These are phyloP conservation scores for Chaetomium strumarium DNA, from an alignment of 2,329 filamentous ascomycete species.

Conservation along the genomic window DNA sequence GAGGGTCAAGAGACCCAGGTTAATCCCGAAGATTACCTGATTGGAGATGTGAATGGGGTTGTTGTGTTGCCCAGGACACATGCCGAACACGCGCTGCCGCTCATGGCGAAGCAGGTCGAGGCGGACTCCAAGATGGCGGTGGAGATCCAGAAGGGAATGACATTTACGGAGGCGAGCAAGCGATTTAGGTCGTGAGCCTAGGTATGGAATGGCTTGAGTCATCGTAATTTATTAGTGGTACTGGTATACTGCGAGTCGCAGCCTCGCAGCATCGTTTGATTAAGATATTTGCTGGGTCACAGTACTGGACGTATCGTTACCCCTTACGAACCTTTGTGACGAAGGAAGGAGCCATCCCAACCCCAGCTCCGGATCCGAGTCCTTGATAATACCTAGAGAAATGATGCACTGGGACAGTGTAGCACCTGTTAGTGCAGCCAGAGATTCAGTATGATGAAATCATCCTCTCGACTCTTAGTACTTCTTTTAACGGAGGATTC, in stretches of 20 bases:
- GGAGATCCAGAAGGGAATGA: constrained; percentile 37
- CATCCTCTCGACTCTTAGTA: background rate
- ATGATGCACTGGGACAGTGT: background rate
- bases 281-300: no score
- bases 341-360: no score
- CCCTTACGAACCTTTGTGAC: no score
- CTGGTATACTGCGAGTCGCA: no score
- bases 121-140: constrained; percentile 39
- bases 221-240: no score
- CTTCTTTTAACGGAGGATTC: background rate
- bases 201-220: background rate
- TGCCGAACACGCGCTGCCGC: constrained; percentile 35
- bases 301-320: no score
- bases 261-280: no score
- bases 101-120: constrained; percentile 37
- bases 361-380: no score
- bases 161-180: constrained; percentile 39
- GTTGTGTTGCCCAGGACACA: constrained; percentile 37
- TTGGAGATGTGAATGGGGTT: constrained; percentile 42
- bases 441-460: background rate
- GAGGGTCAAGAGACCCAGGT: constrained; percentile 36
- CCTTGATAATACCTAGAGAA: no score
- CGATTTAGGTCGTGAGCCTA: constrained; percentile 34
- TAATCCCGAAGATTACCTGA: constrained; percentile 39
- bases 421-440: background rate